A percentile compares a stretch with the other conserved stretches of the same genome.
Evolutionary conservation across 1,284 basidiomycete genomes (phyloP).

Genomic region (Trichosporon ovoides): DNA sequence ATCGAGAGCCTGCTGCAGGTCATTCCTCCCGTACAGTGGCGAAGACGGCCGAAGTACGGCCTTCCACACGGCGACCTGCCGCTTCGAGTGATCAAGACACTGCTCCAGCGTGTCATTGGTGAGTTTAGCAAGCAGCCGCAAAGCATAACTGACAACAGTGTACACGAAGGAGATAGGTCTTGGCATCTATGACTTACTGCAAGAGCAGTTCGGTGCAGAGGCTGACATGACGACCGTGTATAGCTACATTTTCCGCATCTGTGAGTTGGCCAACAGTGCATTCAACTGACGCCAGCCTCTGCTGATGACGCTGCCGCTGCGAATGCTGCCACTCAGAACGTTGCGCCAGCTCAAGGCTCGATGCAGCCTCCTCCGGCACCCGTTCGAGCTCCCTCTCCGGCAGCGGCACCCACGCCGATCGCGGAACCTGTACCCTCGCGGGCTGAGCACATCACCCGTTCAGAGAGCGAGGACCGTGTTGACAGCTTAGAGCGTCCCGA

Average conservation of each 20-base stretch:
- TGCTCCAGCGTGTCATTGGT: conserved; percentile 93
- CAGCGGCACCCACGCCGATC: conserved; percentile 13
- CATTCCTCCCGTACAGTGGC: conserved; percentile 93
- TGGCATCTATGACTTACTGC: conserved; percentile 41
- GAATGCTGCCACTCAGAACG: conserved; percentile 11
- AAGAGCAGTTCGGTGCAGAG: conserved; percentile 47
- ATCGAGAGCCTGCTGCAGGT: conserved; percentile 91
- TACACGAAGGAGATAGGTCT: conserved; percentile 36
- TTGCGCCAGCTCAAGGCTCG: conserved; percentile 36
- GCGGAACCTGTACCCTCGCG: background rate
- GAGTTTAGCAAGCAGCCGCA: conserved; percentile 50
- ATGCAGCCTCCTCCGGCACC: conserved; percentile 61
- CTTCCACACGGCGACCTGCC: conserved; percentile 97
- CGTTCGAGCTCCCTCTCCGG: background rate
- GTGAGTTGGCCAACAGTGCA: conserved; percentile 65
- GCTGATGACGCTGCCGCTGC: conserved; percentile 67
- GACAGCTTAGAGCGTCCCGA: conserved; percentile 2
- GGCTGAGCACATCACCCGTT: background rate
- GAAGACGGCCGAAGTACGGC: conserved; percentile 78
- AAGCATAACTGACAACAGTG: conserved; percentile 23
- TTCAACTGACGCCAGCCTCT: conserved; percentile 53
- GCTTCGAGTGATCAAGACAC: conserved; percentile 91
- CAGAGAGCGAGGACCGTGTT: conserved; percentile 1
- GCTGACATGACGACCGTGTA: conserved; percentile 50
- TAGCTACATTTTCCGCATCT: conserved; percentile 57